Conservation (phyloP, 2,329 filamentous ascomycete genomes). For the Colletotrichum agaves region DNA sequence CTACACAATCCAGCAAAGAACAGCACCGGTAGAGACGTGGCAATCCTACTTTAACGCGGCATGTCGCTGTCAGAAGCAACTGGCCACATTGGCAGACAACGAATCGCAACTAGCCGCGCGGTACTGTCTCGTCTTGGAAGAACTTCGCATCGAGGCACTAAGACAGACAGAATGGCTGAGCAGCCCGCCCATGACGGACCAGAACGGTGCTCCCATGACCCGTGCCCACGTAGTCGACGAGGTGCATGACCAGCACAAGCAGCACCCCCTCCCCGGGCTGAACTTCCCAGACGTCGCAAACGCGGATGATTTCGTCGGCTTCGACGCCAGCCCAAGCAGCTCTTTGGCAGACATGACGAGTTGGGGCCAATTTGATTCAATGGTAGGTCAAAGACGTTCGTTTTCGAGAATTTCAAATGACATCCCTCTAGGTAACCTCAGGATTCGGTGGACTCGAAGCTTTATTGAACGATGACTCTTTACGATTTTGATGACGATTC, state of each 20-base stretch:
- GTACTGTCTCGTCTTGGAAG: constrained; percentile 55
- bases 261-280: background rate
- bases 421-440: constrained; percentile 5
- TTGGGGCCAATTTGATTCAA: constrained; percentile 38
- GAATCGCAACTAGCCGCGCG: constrained; percentile 51
- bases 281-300: constrained; percentile 16
- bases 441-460: constrained; percentile 31
- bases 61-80: constrained; percentile 52
- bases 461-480: constrained; percentile 25
- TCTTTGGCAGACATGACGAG: constrained; percentile 34
- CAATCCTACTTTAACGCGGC: constrained; percentile 49
- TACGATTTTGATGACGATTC: constrained; percentile 9
- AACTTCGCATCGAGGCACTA: constrained; percentile 39
- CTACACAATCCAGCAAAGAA: constrained; percentile 53
- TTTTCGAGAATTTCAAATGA: background rate
- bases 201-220: background rate
- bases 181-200: background rate
- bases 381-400: background rate
- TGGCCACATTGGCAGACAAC: constrained; percentile 49
- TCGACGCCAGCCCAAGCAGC: constrained; percentile 28
- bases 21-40: constrained; percentile 43
- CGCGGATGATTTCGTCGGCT: constrained; percentile 28
- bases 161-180: constrained; percentile 29
- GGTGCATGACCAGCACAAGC: constrained; percentile 7
- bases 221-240: background rate